These are phyloP conservation scores for Cyberlindnera maclurae DNA, from an alignment of 805 yeast species.

Conservation along the genomic window DNA sequence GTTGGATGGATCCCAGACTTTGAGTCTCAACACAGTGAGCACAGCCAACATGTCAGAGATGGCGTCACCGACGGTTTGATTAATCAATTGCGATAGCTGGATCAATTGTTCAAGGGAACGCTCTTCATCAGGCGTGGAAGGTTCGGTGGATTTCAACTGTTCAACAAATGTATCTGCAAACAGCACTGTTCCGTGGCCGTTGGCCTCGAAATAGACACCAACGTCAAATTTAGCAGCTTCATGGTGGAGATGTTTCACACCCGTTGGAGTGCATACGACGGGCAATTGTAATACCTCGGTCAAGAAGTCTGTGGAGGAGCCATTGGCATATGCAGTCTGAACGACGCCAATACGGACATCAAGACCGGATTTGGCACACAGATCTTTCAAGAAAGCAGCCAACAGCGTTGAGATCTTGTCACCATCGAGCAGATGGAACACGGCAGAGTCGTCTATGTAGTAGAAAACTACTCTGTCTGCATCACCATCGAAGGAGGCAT, in stretches of 20 bases:
- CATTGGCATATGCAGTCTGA: slow-evolving; percentile 98
- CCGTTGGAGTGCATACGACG: slow-evolving; percentile 87
- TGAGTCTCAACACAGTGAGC: slow-evolving; percentile 50
- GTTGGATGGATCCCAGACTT: slow-evolving; percentile 49
- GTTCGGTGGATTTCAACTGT: slow-evolving; percentile 30
- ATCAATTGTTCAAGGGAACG: slow-evolving; percentile 48
- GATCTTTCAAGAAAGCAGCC: slow-evolving; percentile 56
- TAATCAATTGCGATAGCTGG: slow-evolving; percentile 64
- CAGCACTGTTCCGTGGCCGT: slow-evolving; percentile 96
- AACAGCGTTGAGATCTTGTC: slow-evolving; percentile 86
- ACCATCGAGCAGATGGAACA: slow-evolving; percentile 72
- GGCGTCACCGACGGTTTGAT: slow-evolving; percentile 98
- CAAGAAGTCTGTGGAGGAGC: slow-evolving; percentile 74
- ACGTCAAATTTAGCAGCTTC: slow-evolving; percentile 78
- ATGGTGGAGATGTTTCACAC: slow-evolving; percentile 94
- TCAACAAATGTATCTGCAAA: slow-evolving; percentile 51
- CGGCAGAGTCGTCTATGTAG: slow-evolving; percentile 32
- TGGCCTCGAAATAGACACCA: slow-evolving; percentile 96
- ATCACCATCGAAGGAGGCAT: slow-evolving; percentile 92
- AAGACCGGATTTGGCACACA: slow-evolving; percentile 39
- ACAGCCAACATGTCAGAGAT: slow-evolving; percentile 85
- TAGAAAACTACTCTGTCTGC: slow-evolving; percentile 92
- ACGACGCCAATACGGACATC: slow-evolving; percentile 63
- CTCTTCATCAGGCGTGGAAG: slow-evolving; percentile 37
- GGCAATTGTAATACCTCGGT: slow-evolving; percentile 58